Evolutionary conservation across 371 early-diverging fungal species (phyloP), one percentile per base, ranked within the genome.

Genomic region (Mortierella sp.): DNA sequence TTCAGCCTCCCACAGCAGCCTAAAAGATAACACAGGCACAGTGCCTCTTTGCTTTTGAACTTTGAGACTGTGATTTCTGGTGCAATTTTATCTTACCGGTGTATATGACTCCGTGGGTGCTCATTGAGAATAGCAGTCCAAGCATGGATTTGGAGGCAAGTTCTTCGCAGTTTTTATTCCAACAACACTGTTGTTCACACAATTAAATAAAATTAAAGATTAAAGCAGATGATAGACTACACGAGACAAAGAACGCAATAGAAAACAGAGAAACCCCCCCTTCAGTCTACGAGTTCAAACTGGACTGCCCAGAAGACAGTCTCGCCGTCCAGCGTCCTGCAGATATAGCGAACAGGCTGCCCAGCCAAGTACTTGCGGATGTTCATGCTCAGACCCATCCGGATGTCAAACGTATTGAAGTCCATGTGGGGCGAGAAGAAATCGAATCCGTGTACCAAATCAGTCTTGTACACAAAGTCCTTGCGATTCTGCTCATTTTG

Each of bases 351-450:
- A 50, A 92, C 78, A 6, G 92, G 92, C 70, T 89, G 89, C 34
- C 82, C 83, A 52, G 78, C 82, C 62, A 90, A 78, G 62, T 90
- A 91, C 51, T 86, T 84, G 6, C 86, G 78, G n/a, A 90, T 80
- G 64, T 92, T 91, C 64, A 89, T 81, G 54, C 82, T 86, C 60
- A 89, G 80, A 42, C 90, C 91, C 64, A 92, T 81, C 49, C 79
- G 85, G 56, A 92, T 83, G 70, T 90, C 87, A 57, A 88, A 89
- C 34, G 90, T 90, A 81, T 92, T 92, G 63, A 92, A 83, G 78
- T 92, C 89, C 71, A 92, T 89, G 72, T 89, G 90, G 2, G 91
- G 90, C 37, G 89, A 87, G 80, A 85, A 89, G 60, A 90, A 90
- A 82, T 92, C 92, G 47, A 89, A 83, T 17, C 88, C 87, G 67